Conservation (phyloP, 2,329 filamentous ascomycete genomes). For the Paecilomyces sp. region DNA sequence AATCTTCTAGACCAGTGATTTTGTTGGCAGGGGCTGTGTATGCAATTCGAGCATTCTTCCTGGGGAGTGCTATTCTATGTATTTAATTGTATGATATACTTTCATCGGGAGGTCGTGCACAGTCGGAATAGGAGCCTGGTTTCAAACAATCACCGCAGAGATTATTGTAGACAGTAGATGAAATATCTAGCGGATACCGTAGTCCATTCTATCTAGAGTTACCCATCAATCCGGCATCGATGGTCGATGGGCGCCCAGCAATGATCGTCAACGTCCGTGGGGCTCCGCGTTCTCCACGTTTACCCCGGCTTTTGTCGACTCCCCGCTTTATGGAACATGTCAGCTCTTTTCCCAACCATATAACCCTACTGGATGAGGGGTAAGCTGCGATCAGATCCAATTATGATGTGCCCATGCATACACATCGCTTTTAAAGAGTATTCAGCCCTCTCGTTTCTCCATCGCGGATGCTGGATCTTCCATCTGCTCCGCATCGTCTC, state of each 20-base stretch:
- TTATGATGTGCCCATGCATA: not conserved
- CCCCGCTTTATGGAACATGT: not conserved
- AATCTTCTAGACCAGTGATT: not conserved
- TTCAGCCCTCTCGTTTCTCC: not conserved
- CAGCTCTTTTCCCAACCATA: not conserved
- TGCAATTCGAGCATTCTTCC: not conserved
- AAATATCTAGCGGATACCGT: not conserved
- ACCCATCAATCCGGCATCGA: no score
- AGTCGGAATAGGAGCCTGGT: no score
- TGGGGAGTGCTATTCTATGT: not conserved
- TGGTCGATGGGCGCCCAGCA: not conserved
- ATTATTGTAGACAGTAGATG: not conserved
- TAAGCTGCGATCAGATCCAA: not conserved
- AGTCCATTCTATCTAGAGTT: no score
- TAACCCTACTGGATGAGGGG: not conserved
- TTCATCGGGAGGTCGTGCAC: not conserved
- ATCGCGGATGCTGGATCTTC: not conserved
- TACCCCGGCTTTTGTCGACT: not conserved
- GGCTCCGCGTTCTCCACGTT: not conserved
- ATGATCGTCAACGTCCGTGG: not conserved
- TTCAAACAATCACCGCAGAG: no score
- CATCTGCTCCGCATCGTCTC: not conserved
- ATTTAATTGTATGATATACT: not conserved
- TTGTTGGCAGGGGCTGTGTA: not conserved
- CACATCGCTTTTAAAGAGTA: not conserved